phyloP scores from a whole-genome alignment of 441 rosid genomes.

The Corymbia citriodora region DNA sequence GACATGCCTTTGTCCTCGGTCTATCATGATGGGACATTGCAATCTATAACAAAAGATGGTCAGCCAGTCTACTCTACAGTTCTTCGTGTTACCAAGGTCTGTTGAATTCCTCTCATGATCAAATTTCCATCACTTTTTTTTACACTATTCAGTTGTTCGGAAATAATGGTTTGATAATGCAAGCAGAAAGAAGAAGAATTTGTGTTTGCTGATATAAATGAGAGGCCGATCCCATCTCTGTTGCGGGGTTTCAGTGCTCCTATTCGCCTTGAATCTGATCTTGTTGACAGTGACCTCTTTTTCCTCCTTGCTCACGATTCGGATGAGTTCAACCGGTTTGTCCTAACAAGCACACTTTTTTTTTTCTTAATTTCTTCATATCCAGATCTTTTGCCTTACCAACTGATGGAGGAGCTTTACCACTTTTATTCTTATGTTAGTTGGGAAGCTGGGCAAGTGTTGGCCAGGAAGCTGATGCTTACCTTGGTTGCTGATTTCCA shows the following conservation, averaged over 20 bases:
- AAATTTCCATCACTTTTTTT: not conserved
- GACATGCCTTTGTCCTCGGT: slow-evolving; percentile 73
- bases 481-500: slow-evolving; percentile 85
- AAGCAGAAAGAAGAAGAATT: slow-evolving; percentile 94
- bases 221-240: slow-evolving; percentile 84
- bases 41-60: slow-evolving; percentile 37
- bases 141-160: not conserved
- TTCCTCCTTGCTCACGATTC: slow-evolving; percentile 97
- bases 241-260: slow-evolving; percentile 95
- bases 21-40: slow-evolving; percentile 55
- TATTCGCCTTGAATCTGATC: slow-evolving; percentile 83
- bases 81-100: slow-evolving; percentile 84
- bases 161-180: slow-evolving; percentile 3
- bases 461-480: slow-evolving; percentile 94
- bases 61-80: slow-evolving; percentile 51
- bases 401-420: not conserved
- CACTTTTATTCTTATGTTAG: slow-evolving; percentile 23
- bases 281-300: slow-evolving; percentile 64
- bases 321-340: slow-evolving; percentile 94
- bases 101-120: not conserved
- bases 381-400: not conserved
- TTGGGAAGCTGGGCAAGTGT: slow-evolving; percentile 97
- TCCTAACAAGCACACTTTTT: not conserved
- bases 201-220: slow-evolving; percentile 65
- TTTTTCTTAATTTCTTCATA: not conserved